A percentile compares a stretch with the other conserved stretches of the same genome.
Conservation (phyloP, 1,139 yeast genomes). For the Yamadazyma taylorii region DNA sequence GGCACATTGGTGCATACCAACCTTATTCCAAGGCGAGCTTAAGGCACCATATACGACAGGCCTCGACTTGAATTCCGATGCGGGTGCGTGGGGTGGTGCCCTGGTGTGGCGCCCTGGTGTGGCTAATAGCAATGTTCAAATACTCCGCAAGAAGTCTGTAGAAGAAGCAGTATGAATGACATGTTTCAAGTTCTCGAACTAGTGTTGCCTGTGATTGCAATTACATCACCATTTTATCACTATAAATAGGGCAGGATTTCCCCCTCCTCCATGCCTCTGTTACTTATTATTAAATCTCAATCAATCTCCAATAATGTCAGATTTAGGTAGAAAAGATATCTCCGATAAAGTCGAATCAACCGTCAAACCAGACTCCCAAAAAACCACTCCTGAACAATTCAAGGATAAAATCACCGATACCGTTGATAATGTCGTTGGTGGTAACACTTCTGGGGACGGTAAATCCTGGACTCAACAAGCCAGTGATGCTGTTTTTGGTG, state of each 20-base stretch:
- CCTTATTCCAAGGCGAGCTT: no score
- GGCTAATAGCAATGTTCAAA: no score
- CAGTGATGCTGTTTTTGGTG: slow-evolving; percentile 38
- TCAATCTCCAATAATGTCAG: slow-evolving; percentile 31
- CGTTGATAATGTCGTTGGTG: slow-evolving; percentile 38
- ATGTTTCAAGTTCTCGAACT: no score
- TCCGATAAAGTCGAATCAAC: slow-evolving; percentile 39
- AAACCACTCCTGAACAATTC: slow-evolving; percentile 37
- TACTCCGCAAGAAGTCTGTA: no score
- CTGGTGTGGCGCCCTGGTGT: no score
- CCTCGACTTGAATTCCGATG: no score
- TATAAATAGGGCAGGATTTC: slow-evolving; percentile 4
- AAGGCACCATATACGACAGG: no score
- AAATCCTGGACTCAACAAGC: slow-evolving; percentile 45
- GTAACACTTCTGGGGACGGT: slow-evolving; percentile 31
- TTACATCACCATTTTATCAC: not conserved
- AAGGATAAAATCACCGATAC: slow-evolving; percentile 38
- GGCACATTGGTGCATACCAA: no score
- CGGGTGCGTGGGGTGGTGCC: no score
- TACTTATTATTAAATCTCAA: no score
- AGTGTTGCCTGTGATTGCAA: not conserved
- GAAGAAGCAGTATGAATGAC: no score
- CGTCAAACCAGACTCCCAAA: slow-evolving; percentile 44
- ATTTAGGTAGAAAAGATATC: slow-evolving; percentile 46
- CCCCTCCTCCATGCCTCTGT: not conserved